These are phyloP conservation scores for Peterozyma xylosa DNA, from an alignment of 805 yeast genomes.

Conservation along the genomic window DNA sequence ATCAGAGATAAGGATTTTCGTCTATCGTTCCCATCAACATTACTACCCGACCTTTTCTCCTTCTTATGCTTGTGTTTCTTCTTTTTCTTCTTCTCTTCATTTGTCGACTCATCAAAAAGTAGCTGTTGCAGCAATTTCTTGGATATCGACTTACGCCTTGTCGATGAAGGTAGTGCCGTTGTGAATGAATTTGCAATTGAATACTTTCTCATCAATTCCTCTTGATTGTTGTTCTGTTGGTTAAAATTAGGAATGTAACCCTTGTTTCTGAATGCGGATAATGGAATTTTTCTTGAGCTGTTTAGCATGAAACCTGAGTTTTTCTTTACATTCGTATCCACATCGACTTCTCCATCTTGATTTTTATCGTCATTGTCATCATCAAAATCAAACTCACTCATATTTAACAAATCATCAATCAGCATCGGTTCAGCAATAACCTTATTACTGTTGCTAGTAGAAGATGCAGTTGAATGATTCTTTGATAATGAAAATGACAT, in stretches of 20 bases:
- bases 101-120: neutral
- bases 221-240: neutral
- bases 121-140: neutral
- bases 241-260: slow-evolving; percentile 29
- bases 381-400: slow-evolving; percentile 62
- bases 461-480: neutral
- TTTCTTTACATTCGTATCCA: neutral
- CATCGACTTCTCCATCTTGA: neutral
- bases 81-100: slow-evolving; percentile 14
- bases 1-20: slow-evolving; percentile 12
- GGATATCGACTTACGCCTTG: neutral
- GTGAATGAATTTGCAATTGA: slow-evolving; percentile 2
- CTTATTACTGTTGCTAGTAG: neutral
- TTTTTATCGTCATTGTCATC: slow-evolving; percentile 7
- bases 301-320: slow-evolving; percentile 5
- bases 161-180: slow-evolving; percentile 5
- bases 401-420: slow-evolving; percentile 78
- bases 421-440: slow-evolving; percentile 16
- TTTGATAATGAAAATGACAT: neutral
- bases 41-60: slow-evolving; percentile 21
- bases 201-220: slow-evolving; percentile 1
- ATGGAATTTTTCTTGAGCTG: slow-evolving; percentile 52
- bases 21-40: slow-evolving; percentile 6
- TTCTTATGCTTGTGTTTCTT: slow-evolving; percentile 23
- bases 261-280: slow-evolving; percentile 87